Evolutionary conservation across 768 basidiomycete species (phyloP).

Genomic region (Clavulina sp.): DNA sequence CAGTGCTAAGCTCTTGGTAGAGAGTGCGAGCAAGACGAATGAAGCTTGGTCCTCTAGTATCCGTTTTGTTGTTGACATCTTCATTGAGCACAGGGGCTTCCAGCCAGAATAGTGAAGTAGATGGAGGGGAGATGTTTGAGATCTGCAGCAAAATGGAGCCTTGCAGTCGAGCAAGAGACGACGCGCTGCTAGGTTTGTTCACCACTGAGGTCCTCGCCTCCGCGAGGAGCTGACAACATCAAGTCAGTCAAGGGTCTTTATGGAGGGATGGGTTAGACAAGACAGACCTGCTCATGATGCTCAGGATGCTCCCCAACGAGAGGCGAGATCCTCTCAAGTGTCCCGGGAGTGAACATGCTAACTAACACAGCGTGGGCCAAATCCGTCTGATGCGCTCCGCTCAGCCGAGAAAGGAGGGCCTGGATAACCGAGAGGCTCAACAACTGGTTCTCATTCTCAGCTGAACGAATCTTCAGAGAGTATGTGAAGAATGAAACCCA

Average conservation of each 20-base stretch:
- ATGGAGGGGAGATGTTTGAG: background rate
- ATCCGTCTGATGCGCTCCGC: constrained; percentile 41
- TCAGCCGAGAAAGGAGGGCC: constrained; percentile 36
- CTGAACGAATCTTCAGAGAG: constrained; percentile 35
- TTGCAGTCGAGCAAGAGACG: background rate
- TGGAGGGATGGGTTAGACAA: too few relatives aligned
- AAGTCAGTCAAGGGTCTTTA: too few relatives aligned
- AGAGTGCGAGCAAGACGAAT: constrained; percentile 42
- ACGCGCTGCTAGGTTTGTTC: background rate
- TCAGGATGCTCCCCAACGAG: background rate
- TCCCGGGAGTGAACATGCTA: background rate
- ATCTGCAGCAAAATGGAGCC: background rate
- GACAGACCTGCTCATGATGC: background rate
- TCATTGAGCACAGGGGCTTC: background rate
- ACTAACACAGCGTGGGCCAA: constrained; percentile 32
- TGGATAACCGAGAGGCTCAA: constrained; percentile 47
- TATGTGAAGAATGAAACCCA: constrained; percentile 25
- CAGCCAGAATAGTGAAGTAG: background rate
- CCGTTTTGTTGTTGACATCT: constrained; percentile 7
- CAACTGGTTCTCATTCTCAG: constrained; percentile 29
- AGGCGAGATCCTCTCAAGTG: background rate
- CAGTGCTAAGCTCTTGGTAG: constrained; percentile 47
- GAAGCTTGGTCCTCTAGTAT: constrained; percentile 26
- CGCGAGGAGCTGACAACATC: too few relatives aligned
- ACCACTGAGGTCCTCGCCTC: too few relatives aligned